These are phyloP conservation scores for Ceratobasidium sp. DNA, from an alignment of 1,284 basidiomycete genomes.

Conservation along the genomic window DNA sequence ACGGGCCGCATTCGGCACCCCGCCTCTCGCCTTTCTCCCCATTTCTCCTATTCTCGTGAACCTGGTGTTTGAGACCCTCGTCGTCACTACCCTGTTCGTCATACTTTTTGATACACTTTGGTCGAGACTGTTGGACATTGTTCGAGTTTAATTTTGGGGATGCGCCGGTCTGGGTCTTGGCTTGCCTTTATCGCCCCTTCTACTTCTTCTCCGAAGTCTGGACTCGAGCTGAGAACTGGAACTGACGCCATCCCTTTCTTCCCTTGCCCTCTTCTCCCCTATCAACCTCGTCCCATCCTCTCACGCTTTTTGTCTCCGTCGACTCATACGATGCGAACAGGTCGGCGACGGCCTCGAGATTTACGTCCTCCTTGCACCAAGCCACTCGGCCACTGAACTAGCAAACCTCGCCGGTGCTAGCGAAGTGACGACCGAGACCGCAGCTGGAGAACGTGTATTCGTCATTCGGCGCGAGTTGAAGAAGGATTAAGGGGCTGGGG, in stretches of 20 bases:
- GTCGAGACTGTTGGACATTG: background rate
- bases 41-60: background rate
- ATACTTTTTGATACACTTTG: background rate
- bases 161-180: background rate
- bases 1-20: background rate
- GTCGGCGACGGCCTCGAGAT: slow-evolving; percentile 95
- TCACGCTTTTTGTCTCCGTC: background rate
- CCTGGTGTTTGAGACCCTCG: background rate
- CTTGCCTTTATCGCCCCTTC: background rate
- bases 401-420: slow-evolving; percentile 63
- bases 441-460: slow-evolving; percentile 72
- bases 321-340: slow-evolving; percentile 53
- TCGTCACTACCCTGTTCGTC: slow-evolving; percentile 24
- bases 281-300: background rate
- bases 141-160: background rate
- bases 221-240: background rate
- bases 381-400: slow-evolving; percentile 70
- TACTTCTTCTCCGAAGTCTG: background rate
- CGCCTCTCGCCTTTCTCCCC: background rate
- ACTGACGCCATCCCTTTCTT: slow-evolving; percentile 7
- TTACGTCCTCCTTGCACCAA: slow-evolving; percentile 82
- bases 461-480: slow-evolving; percentile 78
- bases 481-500: slow-evolving; percentile 61
- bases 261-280: background rate
- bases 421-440: slow-evolving; percentile 56